Conservation (phyloP, 495 filamentous ascomycete genomes). For the Trichoderma orchidacearum region DNA sequence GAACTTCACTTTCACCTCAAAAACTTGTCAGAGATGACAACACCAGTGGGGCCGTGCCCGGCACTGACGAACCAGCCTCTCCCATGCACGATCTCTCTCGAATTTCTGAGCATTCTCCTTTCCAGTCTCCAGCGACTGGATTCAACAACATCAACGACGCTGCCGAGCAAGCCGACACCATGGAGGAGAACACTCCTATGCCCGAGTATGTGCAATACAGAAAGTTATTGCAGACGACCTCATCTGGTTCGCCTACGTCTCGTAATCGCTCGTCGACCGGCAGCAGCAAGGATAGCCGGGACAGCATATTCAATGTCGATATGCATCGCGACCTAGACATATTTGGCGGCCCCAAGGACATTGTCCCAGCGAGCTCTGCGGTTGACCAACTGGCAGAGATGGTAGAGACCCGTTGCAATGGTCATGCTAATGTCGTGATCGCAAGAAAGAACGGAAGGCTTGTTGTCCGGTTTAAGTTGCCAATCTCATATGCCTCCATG, state of each 20-base stretch:
- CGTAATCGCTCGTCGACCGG: too few relatives aligned
- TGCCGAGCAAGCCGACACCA: too few relatives aligned
- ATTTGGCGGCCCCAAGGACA: too few relatives aligned
- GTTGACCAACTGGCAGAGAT: background rate
- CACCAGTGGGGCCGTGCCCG: background rate
- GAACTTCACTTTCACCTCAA: background rate
- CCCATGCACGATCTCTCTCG: background rate
- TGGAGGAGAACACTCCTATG: too few relatives aligned
- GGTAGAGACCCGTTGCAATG: background rate
- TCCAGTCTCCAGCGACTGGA: too few relatives aligned
- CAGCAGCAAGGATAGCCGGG: too few relatives aligned
- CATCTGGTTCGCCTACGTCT: too few relatives aligned
- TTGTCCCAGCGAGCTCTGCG: too few relatives aligned
- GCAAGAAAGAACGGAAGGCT: background rate
- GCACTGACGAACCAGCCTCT: background rate
- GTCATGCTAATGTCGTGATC: background rate
- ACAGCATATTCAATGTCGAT: background rate
- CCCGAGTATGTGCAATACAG: too few relatives aligned
- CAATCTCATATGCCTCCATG: background rate
- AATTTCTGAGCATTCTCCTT: background rate
- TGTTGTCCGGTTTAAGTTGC: constrained; percentile 1
- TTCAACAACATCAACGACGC: too few relatives aligned
- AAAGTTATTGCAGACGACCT: too few relatives aligned
- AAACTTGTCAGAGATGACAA: background rate
- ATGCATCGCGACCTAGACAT: background rate